Percentiles rank a stretch among this genome's conserved stretches.
These are phyloP conservation scores for Komagataella kurtzmanii DNA, from an alignment of 805 yeast species.

Conservation along the genomic window DNA sequence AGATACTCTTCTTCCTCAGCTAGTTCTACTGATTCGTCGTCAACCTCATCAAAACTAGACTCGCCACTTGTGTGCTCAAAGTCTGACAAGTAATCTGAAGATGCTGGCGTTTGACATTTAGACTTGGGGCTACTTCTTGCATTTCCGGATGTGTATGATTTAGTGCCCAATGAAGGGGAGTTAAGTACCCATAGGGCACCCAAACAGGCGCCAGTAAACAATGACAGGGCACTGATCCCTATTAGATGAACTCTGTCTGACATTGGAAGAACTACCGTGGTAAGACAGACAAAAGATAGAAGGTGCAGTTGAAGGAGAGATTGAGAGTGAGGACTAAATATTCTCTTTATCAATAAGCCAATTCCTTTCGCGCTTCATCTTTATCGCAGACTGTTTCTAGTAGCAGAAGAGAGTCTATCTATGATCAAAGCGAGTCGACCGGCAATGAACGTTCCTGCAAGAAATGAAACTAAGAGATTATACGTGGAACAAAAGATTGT, in stretches of 20 bases:
- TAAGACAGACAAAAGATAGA: background rate
- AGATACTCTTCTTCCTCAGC: slow-evolving; percentile 36
- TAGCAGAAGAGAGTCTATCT: no score
- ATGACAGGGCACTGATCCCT: slow-evolving; percentile 9
- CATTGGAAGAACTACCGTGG: background rate
- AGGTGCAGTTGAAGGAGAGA: background rate
- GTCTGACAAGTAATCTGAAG: slow-evolving; percentile 12
- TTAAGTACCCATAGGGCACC: slow-evolving; percentile 10
- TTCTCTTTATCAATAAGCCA: background rate
- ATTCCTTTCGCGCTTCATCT: background rate
- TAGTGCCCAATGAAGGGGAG: slow-evolving; percentile 5
- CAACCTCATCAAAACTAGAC: slow-evolving; percentile 10
- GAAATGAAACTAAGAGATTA: no score
- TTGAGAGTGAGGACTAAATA: background rate
- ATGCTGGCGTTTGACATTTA: slow-evolving; percentile 8
- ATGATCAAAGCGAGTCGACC: no score
- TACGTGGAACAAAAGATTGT: no score
- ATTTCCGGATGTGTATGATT: background rate
- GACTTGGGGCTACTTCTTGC: slow-evolving; percentile 1
- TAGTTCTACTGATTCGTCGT: slow-evolving; percentile 25
- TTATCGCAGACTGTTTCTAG: background rate
- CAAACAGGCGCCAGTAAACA: slow-evolving; percentile 16
- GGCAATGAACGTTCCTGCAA: no score
- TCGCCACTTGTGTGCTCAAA: slow-evolving; percentile 5
- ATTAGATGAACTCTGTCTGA: background rate